phyloP scores from a whole-genome alignment of 2,329 filamentous ascomycete genomes.

The Hymenoscyphus repandus region DNA sequence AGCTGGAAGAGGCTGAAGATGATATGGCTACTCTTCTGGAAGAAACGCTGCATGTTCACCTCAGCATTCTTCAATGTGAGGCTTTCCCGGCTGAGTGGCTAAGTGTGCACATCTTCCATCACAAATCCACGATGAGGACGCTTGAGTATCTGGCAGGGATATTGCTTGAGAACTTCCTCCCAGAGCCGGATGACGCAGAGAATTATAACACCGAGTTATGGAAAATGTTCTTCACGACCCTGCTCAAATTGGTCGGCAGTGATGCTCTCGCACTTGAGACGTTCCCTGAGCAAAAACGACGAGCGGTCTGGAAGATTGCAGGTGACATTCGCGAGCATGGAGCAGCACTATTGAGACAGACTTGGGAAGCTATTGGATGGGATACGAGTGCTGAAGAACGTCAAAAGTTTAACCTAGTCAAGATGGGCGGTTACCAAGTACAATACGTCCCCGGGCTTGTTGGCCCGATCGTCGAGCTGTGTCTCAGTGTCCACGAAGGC shows the following conservation, averaged over 20 bases:
- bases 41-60: constrained; percentile 76
- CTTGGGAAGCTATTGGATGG: constrained; percentile 97
- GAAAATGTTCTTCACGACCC: constrained; percentile 86
- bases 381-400: constrained; percentile 79
- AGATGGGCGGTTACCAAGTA: constrained; percentile 94
- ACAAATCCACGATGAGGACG: constrained; percentile 81
- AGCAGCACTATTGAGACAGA: constrained; percentile 75
- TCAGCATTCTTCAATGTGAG: constrained; percentile 82
- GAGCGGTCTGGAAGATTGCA: constrained; percentile 98
- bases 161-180: constrained; percentile 77
- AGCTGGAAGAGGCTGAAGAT: constrained; percentile 68
- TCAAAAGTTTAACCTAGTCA: constrained; percentile 69
- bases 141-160: constrained; percentile 77
- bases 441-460: constrained; percentile 95
- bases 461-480: constrained; percentile 86
- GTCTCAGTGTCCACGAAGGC: constrained; percentile 90
- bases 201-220: constrained; percentile 86
- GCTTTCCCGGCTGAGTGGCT: constrained; percentile 89
- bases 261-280: constrained; percentile 87
- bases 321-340: constrained; percentile 92
- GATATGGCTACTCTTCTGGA: constrained; percentile 72
- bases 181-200: constrained; percentile 79
- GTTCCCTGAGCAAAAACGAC: constrained; percentile 91
- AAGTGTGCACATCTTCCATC: constrained; percentile 87
- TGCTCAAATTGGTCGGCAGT: constrained; percentile 85